Evolutionary conservation across 495 filamentous ascomycete genomes (phyloP), one percentile per base, ranked within the genome.

Genomic region (Massariosphaeria phaeospora): DNA sequence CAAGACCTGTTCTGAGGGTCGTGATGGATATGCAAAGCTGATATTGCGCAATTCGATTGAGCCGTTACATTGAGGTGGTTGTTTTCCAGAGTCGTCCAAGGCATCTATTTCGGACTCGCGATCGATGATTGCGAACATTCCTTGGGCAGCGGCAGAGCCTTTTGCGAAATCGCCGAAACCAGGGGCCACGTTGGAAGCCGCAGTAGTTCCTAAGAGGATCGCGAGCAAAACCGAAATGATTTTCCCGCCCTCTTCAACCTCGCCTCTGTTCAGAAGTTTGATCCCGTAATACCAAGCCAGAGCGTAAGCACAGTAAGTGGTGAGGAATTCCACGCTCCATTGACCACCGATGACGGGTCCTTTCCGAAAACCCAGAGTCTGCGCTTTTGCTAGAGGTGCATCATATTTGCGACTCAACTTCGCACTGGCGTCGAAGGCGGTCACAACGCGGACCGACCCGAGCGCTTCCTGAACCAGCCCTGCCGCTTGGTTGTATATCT

Each of bases 1-100:
- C 5, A 70, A 51, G 15, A 70, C 62, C 20, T 35, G 45, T 9
- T 52, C 54, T 8, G 36, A 49, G 2, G 64, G 64, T 24, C 67
- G 43, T 15, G 27, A 48, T 8, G 67, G 66, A 41, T 70, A 70
- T 35, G 63, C 44, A 41, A 70, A 70, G 17, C 29, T 20, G 18
- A 70, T 9, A 24, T 61, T 41, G 9, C 53, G 25, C 11, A 68
- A 25, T 31, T 59, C 52, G 15, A 69, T 55, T 27, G 62, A n/a
- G n/a, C n/a, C n/a, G n/a, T n/a, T n/a, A n/a, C n/a, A n/a, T n/a
- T n/a, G n/a, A n/a, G n/a, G n/a, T n/a, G n/a, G n/a, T n/a, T n/a
- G n/a, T n/a, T n/a, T n/a, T n/a, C n/a, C n/a, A n/a, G n/a, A n/a
- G n/a, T n/a, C n/a, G n/a, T n/a, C n/a, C n/a, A n/a, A n/a, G n/a